Evolutionary conservation across 805 yeast species (phyloP).

Genomic region (Candida ipomoeae): DNA sequence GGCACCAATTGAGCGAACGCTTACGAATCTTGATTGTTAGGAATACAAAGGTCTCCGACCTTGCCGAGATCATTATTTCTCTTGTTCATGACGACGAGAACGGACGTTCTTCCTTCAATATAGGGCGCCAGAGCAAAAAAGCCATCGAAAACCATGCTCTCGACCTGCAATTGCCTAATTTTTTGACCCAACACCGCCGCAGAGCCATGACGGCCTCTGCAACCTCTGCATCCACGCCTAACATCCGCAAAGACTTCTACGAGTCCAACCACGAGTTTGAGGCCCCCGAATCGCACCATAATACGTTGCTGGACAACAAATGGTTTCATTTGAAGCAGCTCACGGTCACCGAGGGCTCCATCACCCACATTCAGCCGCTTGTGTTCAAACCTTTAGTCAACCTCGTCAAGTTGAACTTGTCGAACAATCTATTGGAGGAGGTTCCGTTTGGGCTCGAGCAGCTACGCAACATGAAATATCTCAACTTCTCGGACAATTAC

Average conservation of each 20-base stretch:
- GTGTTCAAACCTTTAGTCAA: conserved; percentile 38
- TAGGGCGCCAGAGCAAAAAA: conserved; percentile 21
- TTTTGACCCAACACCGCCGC: conserved; percentile 6
- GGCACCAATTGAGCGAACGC: conserved; percentile 54
- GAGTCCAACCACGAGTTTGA: neutral
- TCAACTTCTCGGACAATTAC: conserved; percentile 41
- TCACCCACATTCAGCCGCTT: conserved; percentile 30
- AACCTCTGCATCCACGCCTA: conserved; percentile 2
- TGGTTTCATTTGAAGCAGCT: conserved; percentile 42
- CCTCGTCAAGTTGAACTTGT: conserved; percentile 49
- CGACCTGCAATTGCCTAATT: neutral
- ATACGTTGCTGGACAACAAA: conserved; percentile 30
- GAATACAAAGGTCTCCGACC: conserved; percentile 47
- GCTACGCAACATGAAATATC: conserved; percentile 44
- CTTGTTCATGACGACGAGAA: conserved; percentile 52
- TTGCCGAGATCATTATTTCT: conserved; percentile 48
- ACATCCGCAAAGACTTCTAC: conserved; percentile 6
- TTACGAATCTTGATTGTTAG: conserved; percentile 52
- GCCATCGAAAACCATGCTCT: conserved; percentile 4
- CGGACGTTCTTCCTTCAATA: conserved; percentile 34
- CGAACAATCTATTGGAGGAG: conserved; percentile 46
- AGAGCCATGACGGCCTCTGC: conserved; percentile 15
- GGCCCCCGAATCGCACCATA: conserved; percentile 14
- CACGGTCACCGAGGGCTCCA: conserved; percentile 38
- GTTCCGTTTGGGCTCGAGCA: conserved; percentile 54